phyloP scores from a whole-genome alignment of 2,329 filamentous ascomycete genomes.

The Scytalidium lignicola region DNA sequence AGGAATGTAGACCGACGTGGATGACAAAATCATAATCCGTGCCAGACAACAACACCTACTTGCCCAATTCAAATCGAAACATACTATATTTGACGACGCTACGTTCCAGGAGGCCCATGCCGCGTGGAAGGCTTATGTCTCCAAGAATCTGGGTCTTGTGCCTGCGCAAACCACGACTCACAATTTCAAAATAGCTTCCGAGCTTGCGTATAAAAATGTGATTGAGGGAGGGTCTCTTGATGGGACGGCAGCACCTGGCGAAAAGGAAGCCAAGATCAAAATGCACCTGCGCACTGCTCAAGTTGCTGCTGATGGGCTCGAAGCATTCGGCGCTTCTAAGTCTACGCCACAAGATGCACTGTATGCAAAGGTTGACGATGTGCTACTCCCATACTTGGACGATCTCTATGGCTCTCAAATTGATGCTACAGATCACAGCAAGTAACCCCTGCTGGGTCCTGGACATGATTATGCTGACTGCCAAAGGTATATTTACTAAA shows the following conservation, averaged over 20 bases:
- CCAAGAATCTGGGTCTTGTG: constrained; percentile 4
- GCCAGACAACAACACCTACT: constrained; percentile 74
- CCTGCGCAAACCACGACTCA: constrained; percentile 1
- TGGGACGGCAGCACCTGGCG: constrained; percentile 47
- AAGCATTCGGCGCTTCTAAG: constrained; percentile 3
- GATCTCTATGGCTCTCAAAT: constrained; percentile 53
- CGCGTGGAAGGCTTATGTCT: constrained; percentile 5
- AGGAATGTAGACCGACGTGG: constrained; percentile 17
- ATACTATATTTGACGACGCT: constrained; percentile 2
- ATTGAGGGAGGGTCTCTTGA: constrained; percentile 47
- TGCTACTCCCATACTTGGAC: constrained; percentile 76
- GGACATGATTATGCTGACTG: too few relatives aligned
- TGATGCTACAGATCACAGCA: constrained; percentile 49
- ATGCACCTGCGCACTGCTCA: constrained; percentile 53
- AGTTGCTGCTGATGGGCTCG: constrained; percentile 38
- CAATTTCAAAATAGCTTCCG: constrained; percentile 1
- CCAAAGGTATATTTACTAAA: constrained; percentile 53
- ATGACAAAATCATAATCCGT: constrained; percentile 49
- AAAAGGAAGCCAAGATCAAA: constrained; percentile 60
- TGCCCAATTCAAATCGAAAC: constrained; percentile 19
- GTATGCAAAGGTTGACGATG: constrained; percentile 54
- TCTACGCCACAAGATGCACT: constrained; percentile 32
- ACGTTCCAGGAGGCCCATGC: constrained; percentile 4
- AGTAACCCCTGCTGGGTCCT: too few relatives aligned
- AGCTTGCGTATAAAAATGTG: constrained; percentile 32